Base-by-base conservation (phyloP, 1,139 yeast species). In the Nakaseomyces uthaithaninus region DNA sequence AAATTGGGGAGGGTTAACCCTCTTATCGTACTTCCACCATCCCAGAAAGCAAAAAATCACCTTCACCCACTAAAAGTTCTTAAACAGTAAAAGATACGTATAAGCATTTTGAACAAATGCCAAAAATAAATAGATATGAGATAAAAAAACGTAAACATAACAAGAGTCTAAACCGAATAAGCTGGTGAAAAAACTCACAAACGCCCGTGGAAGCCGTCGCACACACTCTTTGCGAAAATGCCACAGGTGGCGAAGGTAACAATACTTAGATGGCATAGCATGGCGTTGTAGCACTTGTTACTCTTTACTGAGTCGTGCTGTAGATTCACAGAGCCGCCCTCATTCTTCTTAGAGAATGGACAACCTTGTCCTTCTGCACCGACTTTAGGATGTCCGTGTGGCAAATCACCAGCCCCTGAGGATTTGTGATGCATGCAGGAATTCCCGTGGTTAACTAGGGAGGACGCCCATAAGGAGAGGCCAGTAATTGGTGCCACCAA, bases 401-500 rank as follows among this genome's bases (percentile, higher is more conserved):
- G 37, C 17, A 38, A 15, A 10, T 28, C 33, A 17, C 18, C 33
- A 4, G 17, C 16, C 4, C 26, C 23, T 6, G 27, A 26, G n/a
- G 23, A 23, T 20, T 27, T 34, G 18, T 16, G 20, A 11, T 22
- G 17, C 7, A 14, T 9, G 5, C 4, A 8, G n/a, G 28, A 25
- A 4, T 16, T 17, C n/a, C 31, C 25, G n/a, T 25, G 38, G 38
- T 27, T 19, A 26, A 15, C 31, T 4, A 17, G 7, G 7, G 31
- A 36, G 12, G 40, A n/a, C 39, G 42, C 20, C 43, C 43, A 28
- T 34, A 26, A 24, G 40, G 46, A 46, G 9, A 44, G 30, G 20
- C 39, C 45, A 11, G 51, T 43, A 4, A 54, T 33, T 25, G 64
- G 64, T 36, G 55, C 58, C 2, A 59, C 59, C 30, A 57, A 44